Conservation (phyloP, 2,329 filamentous ascomycete genomes). For the Albifimbria verrucaria region DNA sequence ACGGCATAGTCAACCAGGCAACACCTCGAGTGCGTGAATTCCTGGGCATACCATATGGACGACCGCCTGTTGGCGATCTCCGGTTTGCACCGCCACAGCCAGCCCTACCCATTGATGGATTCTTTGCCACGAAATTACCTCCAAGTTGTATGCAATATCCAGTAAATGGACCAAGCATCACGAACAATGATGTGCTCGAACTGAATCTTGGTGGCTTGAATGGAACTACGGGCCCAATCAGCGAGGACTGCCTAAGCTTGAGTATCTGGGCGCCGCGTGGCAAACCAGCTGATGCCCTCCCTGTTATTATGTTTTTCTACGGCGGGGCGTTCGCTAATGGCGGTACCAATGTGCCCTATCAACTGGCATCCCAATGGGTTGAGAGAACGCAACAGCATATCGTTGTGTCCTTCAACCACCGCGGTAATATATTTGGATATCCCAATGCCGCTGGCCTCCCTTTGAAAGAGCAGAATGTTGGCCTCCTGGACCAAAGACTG, state of each 20-base stretch:
- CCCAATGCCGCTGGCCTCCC: conserved; percentile 2
- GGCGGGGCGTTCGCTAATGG: background rate
- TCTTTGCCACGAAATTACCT: background rate
- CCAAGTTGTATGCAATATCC: conserved; percentile 1
- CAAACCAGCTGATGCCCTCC: background rate
- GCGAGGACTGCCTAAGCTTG: conserved; percentile 1
- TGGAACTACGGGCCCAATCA: background rate
- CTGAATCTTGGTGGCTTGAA: conserved; percentile 2
- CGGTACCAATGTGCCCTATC: conserved; percentile 1
- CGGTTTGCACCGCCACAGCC: conserved; percentile 1
- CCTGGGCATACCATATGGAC: conserved; percentile 1
- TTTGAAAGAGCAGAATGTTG: conserved; percentile 33
- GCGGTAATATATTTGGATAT: conserved; percentile 1
- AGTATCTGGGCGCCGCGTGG: conserved; percentile 3
- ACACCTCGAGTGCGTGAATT: background rate
- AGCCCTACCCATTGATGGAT: background rate
- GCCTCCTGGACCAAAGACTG: conserved; percentile 47
- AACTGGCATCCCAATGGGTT: background rate
- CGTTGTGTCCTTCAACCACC: conserved; percentile 1
- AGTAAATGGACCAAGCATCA: background rate
- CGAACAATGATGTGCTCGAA: background rate
- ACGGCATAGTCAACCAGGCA: background rate
- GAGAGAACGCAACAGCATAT: background rate
- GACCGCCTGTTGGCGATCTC: background rate
- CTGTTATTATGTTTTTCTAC: conserved; percentile 3